phyloP scores from a whole-genome alignment of 2,329 filamentous ascomycete genomes.

The Alternaria ethzedia region DNA sequence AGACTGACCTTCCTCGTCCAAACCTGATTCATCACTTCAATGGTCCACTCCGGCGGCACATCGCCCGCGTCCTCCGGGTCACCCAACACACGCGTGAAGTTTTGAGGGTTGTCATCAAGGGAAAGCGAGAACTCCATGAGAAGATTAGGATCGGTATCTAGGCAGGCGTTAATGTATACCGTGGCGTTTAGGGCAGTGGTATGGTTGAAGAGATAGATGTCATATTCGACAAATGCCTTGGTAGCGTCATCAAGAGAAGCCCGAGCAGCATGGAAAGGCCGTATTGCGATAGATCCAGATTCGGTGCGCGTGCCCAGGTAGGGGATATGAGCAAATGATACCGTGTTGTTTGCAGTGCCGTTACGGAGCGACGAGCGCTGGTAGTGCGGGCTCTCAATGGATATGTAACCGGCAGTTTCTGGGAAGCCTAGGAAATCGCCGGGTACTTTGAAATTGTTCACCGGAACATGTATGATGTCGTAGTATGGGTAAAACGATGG shows the following conservation, averaged over 20 bases:
- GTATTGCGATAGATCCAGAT: conserved; percentile 23
- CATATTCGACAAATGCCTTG: conserved; percentile 18
- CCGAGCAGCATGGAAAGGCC: conserved; percentile 17
- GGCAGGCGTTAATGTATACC: conserved; percentile 36
- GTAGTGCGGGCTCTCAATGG: conserved; percentile 26
- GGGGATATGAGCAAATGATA: conserved; percentile 17
- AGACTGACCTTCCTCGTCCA: conserved; percentile 25
- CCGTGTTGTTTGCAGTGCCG: background rate
- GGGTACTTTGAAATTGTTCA: conserved; percentile 18
- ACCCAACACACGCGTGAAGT: conserved; percentile 21
- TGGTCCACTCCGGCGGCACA: conserved; percentile 54
- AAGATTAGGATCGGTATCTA: conserved; percentile 56
- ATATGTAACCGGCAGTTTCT: conserved; percentile 21
- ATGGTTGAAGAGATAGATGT: conserved; percentile 24
- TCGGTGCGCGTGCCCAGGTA: conserved; percentile 21
- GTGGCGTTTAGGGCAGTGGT: conserved; percentile 36
- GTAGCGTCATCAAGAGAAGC: conserved; percentile 14
- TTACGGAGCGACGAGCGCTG: conserved; percentile 7
- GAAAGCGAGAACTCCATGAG: conserved; percentile 56
- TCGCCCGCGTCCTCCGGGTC: conserved; percentile 43
- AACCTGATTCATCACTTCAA: conserved; percentile 23
- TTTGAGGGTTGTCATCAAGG: conserved; percentile 13
- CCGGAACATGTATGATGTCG: conserved; percentile 22
- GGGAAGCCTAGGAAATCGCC: conserved; percentile 21
- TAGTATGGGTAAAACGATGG: conserved; percentile 23